Conservation (phyloP, 306 rosid genomes). For the Leucaena leucocephala region DNA sequence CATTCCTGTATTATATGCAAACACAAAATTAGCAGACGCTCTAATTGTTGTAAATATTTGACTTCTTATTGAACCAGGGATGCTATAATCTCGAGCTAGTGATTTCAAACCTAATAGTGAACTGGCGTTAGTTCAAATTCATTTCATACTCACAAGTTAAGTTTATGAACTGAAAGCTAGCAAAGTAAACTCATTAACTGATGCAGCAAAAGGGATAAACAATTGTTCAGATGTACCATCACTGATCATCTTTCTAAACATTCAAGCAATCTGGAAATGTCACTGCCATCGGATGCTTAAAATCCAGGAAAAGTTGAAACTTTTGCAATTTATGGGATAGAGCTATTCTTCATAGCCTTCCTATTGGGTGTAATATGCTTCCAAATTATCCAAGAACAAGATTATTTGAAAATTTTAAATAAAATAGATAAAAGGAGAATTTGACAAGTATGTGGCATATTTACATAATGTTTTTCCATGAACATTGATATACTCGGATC, state of each 20-base stretch:
- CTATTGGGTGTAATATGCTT: background rate
- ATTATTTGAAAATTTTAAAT: background rate
- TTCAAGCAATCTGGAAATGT: background rate
- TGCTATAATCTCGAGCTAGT: slow-evolving; percentile 72
- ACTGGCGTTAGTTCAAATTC: slow-evolving; percentile 16
- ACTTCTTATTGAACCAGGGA: slow-evolving; percentile 65
- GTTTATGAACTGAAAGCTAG: slow-evolving; percentile 19
- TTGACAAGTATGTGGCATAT: slow-evolving; percentile 2
- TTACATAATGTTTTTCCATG: background rate
- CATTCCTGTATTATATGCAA: slow-evolving; percentile 96
- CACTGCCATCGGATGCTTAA: too few species aligned
- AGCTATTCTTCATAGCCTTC: background rate
- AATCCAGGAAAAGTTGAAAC: too few species aligned
- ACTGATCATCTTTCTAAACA: too few species aligned
- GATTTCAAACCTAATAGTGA: slow-evolving; percentile 60
- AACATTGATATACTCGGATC: background rate
- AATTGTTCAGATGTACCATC: too few species aligned
- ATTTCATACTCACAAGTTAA: background rate
- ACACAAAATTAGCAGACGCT: slow-evolving; percentile 89
- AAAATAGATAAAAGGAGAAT: too few species aligned
- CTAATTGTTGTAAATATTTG: slow-evolving; percentile 84
- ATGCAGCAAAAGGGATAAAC: background rate
- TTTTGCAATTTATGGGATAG: too few species aligned
- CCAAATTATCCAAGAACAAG: background rate
- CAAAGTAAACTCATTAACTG: background rate